Evolutionary conservation across 352 stramenopile species (phyloP), one percentile per base, ranked within the genome.

Genomic region (Globisporangium abappressorium): DNA sequence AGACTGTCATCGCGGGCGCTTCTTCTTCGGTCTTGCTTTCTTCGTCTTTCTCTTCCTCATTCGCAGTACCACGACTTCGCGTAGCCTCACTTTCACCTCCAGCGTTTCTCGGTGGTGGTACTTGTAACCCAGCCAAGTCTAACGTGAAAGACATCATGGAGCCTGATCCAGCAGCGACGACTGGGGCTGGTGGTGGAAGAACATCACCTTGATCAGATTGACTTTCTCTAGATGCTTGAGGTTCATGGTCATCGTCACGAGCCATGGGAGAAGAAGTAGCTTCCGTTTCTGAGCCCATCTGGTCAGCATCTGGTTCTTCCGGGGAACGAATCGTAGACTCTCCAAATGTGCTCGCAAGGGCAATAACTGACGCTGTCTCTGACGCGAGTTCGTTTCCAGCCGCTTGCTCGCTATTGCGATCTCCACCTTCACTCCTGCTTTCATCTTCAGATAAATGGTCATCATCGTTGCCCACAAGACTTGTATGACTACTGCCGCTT

Each of bases 101-200:
- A 3, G 36, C 22, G 41, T 57, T 58, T 33, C 15, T 51, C 43
- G 71, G 46, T 3, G 73, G 20, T 34, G 74, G 53, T 36, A 55
- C 62, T 18, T 77, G 70, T 34, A 94, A 80, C 30, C 74, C 79
- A 8, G 84, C 80, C 63, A 95, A 71, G 71, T 96, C 89, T 6
- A 96, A 74, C 0, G 89, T 96, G 46, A 96, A 95, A 51, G 85
- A 89, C 76, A 96, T 80, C 67, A 94, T 82, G n/a, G 84, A 71
- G 49, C 74, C 66, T 0, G 81, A 69, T 60, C 68, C 38, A 22
- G 65, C 20, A 59, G 74, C 20, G 15, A 70, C 22, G 9, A 70
- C 28, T 11, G 80, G 77, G 18, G 73, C 68, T 53, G 82, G 74
- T 26, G 79, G 77, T 28, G 84, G 72, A 5, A 70, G 14, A 49